These are phyloP conservation scores for Macadamia integrifolia DNA, from an alignment of 164 flowering plant species.

Conservation along the genomic window DNA sequence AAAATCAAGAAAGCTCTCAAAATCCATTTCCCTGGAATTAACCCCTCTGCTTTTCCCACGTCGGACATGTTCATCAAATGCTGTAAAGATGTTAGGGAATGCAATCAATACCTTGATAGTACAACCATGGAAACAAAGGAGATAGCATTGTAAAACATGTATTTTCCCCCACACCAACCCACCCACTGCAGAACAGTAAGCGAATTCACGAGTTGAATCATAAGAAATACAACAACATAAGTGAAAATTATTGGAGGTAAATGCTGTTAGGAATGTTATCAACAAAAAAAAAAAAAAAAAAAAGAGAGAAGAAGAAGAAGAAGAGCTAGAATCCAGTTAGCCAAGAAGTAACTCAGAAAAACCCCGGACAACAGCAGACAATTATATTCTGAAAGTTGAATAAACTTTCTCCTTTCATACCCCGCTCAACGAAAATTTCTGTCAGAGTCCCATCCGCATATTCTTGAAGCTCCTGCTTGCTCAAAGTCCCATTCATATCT, in stretches of 20 bases:
- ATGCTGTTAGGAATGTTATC: not conserved
- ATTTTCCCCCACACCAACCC: no score
- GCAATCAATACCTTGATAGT: not conserved
- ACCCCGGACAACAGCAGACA: not conserved
- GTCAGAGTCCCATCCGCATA: conserved; percentile 97
- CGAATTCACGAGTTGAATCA: no score
- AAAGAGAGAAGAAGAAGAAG: not conserved
- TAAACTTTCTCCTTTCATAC: conserved; percentile 26
- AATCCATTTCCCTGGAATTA: conserved; percentile 92
- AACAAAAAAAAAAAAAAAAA: not conserved
- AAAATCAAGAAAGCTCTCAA: conserved; percentile 91
- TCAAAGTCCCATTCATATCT: conserved; percentile 82
- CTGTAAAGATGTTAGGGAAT: conserved; percentile 27
- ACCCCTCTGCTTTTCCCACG: conserved; percentile 77
- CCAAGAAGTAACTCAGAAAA: not conserved
- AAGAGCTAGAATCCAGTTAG: not conserved
- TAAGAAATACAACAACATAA: no score
- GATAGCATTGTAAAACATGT: not conserved
- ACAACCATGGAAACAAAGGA: not conserved
- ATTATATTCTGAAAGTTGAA: not conserved
- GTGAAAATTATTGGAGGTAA: no score
- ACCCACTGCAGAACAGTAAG: no score
- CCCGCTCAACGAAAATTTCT: conserved; percentile 88
- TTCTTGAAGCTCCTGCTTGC: conserved; percentile 95
- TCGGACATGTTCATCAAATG: conserved; percentile 95